These are phyloP conservation scores for Eucalyptus curtisii DNA, from an alignment of 345 rosid genomes.

Conservation along the genomic window DNA sequence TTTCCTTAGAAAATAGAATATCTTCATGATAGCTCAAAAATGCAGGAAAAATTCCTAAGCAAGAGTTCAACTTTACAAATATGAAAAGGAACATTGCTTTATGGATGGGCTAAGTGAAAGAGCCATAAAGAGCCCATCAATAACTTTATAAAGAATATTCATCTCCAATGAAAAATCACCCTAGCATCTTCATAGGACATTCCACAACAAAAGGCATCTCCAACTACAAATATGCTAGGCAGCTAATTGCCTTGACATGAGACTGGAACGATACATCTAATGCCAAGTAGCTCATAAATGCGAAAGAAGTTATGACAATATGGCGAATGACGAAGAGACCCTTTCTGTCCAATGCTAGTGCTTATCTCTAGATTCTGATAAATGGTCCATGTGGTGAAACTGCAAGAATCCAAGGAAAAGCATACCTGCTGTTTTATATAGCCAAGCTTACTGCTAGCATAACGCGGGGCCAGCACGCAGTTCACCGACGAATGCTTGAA, in stretches of 20 bases:
- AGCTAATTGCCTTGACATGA: not conserved
- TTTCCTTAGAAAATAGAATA: not conserved
- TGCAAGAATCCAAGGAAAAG: not conserved
- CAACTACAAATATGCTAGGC: not conserved
- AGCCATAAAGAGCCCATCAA: not conserved
- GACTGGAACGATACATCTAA: not conserved
- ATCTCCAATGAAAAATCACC: not conserved
- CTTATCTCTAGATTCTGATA: not conserved
- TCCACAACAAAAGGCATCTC: not conserved
- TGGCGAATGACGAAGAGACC: not conserved
- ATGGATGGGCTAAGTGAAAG: not conserved
- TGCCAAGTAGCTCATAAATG: not conserved
- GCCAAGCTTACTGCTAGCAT: constrained; percentile 81
- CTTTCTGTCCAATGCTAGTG: not conserved
- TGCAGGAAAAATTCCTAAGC: not conserved
- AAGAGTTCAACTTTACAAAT: not conserved
- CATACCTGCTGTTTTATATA: constrained; percentile 74
- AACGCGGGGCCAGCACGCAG: constrained; percentile 83
- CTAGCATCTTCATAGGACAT: not conserved
- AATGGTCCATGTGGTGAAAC: not conserved
- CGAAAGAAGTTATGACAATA: not conserved
- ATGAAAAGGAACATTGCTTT: not conserved
- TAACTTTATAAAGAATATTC: not conserved
- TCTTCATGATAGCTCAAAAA: not conserved
- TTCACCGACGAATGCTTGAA: constrained; percentile 91